Base-by-base conservation (phyloP, 2,329 filamentous ascomycete genomes). In the Talaromyces amestolkiae region DNA sequence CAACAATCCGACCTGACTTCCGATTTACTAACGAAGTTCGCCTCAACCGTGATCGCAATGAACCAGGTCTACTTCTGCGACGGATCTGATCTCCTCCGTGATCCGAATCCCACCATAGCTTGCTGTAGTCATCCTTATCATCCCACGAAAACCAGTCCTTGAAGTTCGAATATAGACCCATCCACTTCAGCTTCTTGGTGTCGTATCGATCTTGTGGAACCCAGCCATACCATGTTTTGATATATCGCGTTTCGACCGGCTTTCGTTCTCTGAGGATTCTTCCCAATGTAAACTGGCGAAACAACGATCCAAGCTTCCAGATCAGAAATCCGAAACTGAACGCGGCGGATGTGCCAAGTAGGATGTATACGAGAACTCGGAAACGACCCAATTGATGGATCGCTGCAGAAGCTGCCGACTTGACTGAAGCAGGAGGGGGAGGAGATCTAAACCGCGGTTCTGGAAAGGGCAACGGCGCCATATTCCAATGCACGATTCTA, bases 181-280 rank as follows among this genome's bases (percentile, higher is more conserved):
- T 68, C 35, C 75, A 67, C 3, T 69, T 43, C 8, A 66, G 35
- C 63, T 75, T 77, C 35, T 73, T 72, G 8, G 69, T 66, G 49
- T 78, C 69, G 31, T 78, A 74, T 6, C 68, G 71, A n/a, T 75
- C 66, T 13, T 72, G 61, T 1, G 74, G 69, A 15, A 79, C 70
- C 78, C 78, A 80, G 39, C 78, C 78, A 65, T 80, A 79, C 78
- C 78, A 80, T 13, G 78, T 79, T 49, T 73, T 77, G 27, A 73
- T 74, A 66, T 78, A 79, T 15, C 76, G 76, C 66, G 71, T 69
- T 17, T 69, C 70, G 10, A 72, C 68, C 3, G 67, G 60, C 66
- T 76, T 79, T 27, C 75, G 75, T 61, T 67, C 69, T 53, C 68
- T 62, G 22, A 79, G 60, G 35, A 80, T 73, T 66, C 70, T 76